Conservation (phyloP, 352 stramenopile species). For the Phytophthora multivora region DNA sequence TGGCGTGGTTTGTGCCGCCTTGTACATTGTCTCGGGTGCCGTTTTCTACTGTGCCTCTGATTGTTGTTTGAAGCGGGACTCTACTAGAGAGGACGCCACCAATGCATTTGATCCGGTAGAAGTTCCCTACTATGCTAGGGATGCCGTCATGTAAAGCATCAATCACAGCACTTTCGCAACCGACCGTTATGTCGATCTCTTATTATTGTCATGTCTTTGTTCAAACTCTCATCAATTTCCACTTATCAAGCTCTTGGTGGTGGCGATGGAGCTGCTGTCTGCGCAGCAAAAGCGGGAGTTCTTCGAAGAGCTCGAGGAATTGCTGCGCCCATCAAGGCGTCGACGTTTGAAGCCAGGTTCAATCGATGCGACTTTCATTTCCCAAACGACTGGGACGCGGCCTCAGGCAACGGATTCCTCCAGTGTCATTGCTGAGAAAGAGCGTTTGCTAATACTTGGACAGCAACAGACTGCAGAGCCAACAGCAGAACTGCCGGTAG, state of each 20-base stretch:
- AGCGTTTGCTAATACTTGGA: conserved; percentile 10
- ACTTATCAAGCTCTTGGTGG: conserved; percentile 19
- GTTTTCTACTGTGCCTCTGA: conserved; percentile 34
- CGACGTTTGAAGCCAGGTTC: conserved; percentile 13
- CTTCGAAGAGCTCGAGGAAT: conserved; percentile 49
- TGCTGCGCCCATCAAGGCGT: conserved; percentile 31
- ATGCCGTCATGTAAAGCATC: conserved; percentile 8
- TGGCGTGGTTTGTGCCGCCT: conserved; percentile 37
- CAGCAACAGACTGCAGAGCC: conserved; percentile 7
- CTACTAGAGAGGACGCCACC: neutral
- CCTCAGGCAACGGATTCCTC: conserved; percentile 2
- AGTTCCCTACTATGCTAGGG: conserved; percentile 5
- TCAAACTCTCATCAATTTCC: conserved; percentile 13
- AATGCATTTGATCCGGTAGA: neutral
- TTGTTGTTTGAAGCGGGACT: conserved; percentile 1
- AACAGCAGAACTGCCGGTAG: neutral
- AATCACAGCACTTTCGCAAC: conserved; percentile 9
- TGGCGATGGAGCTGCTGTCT: conserved; percentile 41
- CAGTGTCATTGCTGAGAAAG: conserved; percentile 23
- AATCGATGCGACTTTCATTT: conserved; percentile 5
- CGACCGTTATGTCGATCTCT: neutral
- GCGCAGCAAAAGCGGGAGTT: conserved; percentile 48
- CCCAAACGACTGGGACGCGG: conserved; percentile 16
- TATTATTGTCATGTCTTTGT: conserved; percentile 26
- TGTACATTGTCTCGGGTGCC: conserved; percentile 38